A percentile compares a stretch with the other conserved stretches of the same genome.
These are phyloP conservation scores for Leccinum solheimii DNA, from an alignment of 1,284 basidiomycete species.

Conservation along the genomic window DNA sequence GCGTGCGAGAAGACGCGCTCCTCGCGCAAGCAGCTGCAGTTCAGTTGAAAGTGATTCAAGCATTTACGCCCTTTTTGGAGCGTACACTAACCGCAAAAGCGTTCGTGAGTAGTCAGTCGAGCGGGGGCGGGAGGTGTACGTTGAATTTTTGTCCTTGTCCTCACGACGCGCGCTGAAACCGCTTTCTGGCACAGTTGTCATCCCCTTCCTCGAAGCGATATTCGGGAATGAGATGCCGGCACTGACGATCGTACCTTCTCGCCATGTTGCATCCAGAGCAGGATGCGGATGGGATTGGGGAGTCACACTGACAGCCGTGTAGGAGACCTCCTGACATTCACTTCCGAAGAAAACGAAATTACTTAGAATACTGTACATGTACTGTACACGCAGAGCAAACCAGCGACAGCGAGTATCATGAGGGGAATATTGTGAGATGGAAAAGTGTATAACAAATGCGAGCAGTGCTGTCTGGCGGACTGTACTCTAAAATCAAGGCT, in stretches of 20 bases:
- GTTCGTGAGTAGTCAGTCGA: conserved; percentile 21
- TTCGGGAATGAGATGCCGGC: conserved; percentile 37
- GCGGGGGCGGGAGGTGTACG: conserved; percentile 16
- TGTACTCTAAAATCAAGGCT: conserved; percentile 38
- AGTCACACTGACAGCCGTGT: conserved; percentile 42
- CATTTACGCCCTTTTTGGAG: conserved; percentile 21
- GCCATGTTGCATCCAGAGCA: conserved; percentile 43
- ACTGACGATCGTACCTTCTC: conserved; percentile 58
- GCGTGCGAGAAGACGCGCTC: conserved; percentile 4
- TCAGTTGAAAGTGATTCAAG: conserved; percentile 29
- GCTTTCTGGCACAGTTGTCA: conserved; percentile 11
- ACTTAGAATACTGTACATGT: not conserved
- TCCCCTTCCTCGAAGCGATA: conserved; percentile 20
- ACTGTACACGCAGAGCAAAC: conserved; percentile 9
- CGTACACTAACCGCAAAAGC: conserved; percentile 28
- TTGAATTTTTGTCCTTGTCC: conserved; percentile 4
- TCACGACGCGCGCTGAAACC: conserved; percentile 2
- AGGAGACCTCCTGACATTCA: not conserved
- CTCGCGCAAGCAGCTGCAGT: conserved; percentile 11
- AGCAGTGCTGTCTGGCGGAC: conserved; percentile 11
- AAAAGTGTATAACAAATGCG: conserved; percentile 7
- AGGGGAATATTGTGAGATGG: conserved; percentile 1
- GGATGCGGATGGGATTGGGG: conserved; percentile 58
- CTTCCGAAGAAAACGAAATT: not conserved
- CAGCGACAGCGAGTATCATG: conserved; percentile 3